phyloP scores from a whole-genome alignment of 345 rosid genomes.

The Murraya koenigii region DNA sequence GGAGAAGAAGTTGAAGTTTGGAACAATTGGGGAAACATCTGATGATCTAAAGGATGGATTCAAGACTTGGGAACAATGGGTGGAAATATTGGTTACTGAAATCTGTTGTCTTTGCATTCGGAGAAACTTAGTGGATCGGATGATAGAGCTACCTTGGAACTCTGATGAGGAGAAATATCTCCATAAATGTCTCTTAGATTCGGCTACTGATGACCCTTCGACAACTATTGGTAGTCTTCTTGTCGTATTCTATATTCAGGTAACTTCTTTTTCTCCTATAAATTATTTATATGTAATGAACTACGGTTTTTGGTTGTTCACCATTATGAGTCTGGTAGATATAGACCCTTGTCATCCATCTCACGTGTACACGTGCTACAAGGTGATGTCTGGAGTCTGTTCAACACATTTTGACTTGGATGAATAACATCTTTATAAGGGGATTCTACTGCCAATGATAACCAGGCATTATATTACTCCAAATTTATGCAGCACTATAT shows the following conservation, averaged over 20 bases:
- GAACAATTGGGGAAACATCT: constrained; percentile 28
- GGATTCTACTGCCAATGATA: background rate
- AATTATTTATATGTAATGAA: background rate
- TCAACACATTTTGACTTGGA: background rate
- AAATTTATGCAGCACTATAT: background rate
- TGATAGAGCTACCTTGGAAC: constrained; percentile 95
- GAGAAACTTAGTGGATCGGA: constrained; percentile 79
- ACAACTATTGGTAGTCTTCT: constrained; percentile 73
- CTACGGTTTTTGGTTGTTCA: background rate
- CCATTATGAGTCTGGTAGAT: background rate
- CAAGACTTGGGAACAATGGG: constrained; percentile 72
- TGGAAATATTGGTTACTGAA: constrained; percentile 80
- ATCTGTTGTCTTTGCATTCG: constrained; percentile 85
- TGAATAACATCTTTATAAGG: background rate
- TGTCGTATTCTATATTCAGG: constrained; percentile 90
- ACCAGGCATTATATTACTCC: background rate
- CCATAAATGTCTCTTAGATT: constrained; percentile 77
- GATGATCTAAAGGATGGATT: constrained; percentile 35
- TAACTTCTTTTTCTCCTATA: constrained; percentile 21
- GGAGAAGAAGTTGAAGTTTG: constrained; percentile 55
- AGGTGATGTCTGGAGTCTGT: too few species aligned
- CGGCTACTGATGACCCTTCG: constrained; percentile 70
- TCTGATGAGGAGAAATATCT: constrained; percentile 82
- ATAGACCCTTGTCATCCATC: background rate
- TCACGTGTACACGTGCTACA: background rate